These are phyloP conservation scores for Populus hybrid DNA, from an alignment of 441 rosid species.

Conservation along the genomic window DNA sequence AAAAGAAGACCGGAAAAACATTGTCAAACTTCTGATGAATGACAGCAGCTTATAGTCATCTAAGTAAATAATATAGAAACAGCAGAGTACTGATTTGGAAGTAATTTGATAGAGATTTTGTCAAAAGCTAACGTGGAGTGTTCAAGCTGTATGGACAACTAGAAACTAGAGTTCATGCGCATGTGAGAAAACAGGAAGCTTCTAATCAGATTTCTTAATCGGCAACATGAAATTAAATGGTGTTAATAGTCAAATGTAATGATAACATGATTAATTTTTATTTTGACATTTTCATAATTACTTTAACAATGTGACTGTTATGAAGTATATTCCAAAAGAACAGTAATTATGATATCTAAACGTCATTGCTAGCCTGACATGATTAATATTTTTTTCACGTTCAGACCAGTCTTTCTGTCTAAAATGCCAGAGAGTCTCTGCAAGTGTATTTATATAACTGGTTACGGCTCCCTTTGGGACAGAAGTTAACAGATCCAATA, in stretches of 20 bases:
- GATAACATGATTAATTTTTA: background rate
- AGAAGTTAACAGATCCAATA: background rate
- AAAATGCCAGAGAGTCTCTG: background rate
- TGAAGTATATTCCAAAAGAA: background rate
- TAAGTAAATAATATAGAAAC: background rate
- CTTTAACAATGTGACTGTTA: background rate
- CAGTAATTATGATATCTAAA: background rate
- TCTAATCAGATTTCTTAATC: background rate
- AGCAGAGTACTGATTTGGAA: background rate
- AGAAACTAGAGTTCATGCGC: conserved; percentile 11
- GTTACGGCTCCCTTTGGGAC: background rate
- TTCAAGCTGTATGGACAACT: background rate
- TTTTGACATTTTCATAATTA: background rate
- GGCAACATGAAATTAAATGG: background rate
- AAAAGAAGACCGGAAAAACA: too few relatives aligned
- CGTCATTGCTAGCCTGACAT: background rate
- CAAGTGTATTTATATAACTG: background rate
- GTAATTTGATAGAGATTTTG: background rate
- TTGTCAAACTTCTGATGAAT: too few relatives aligned
- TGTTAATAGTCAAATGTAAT: background rate
- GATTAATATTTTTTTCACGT: background rate
- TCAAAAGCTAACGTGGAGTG: background rate
- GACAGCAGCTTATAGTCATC: background rate
- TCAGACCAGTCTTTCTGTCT: background rate
- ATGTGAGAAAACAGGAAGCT: background rate